A percentile compares a stretch with the other conserved stretches of the same genome.
These are phyloP conservation scores for Aspergillus hancockii DNA, from an alignment of 495 filamentous ascomycete species.

Conservation along the genomic window DNA sequence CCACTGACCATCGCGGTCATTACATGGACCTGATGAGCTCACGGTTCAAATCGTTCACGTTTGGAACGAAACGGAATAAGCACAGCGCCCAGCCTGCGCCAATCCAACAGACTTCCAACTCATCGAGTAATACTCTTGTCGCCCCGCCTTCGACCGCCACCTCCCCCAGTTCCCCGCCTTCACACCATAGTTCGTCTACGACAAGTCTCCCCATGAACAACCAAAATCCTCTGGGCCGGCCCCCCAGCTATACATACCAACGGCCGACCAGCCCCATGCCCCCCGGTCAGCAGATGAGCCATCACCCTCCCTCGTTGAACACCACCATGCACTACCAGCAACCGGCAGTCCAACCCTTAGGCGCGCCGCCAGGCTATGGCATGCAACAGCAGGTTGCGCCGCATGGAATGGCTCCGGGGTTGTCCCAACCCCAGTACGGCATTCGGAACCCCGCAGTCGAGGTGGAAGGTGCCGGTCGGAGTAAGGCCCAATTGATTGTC, in stretches of 20 bases:
- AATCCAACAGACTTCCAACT: constrained; percentile 13
- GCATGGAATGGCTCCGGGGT: constrained; percentile 38
- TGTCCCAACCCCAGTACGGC: constrained; percentile 47
- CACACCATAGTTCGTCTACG: constrained; percentile 48
- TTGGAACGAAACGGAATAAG: constrained; percentile 49
- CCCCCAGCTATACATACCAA: constrained; percentile 74
- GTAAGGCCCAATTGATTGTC: constrained; percentile 69
- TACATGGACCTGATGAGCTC: constrained; percentile 54
- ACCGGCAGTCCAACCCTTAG: constrained; percentile 53
- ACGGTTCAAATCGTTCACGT: constrained; percentile 49
- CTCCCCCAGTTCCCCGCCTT: constrained; percentile 39
- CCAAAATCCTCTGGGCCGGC: constrained; percentile 52
- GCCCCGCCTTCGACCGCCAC: constrained; percentile 36
- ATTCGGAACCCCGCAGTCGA: constrained; percentile 62
- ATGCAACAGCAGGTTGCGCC: constrained; percentile 50
- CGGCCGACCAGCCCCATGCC: constrained; percentile 60
- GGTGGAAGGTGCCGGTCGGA: constrained; percentile 80
- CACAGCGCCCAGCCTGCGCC: constrained; percentile 25
- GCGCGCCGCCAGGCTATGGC: constrained; percentile 52
- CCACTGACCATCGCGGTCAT: constrained; percentile 21
- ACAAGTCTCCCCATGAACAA: constrained; percentile 56
- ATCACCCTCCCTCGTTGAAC: constrained; percentile 73
- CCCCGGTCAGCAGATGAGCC: constrained; percentile 62
- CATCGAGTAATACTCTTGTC: constrained; percentile 27
- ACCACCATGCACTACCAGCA: constrained; percentile 58